Conservation (phyloP, 306 rosid genomes). For the Citrullus mucosospermus region DNA sequence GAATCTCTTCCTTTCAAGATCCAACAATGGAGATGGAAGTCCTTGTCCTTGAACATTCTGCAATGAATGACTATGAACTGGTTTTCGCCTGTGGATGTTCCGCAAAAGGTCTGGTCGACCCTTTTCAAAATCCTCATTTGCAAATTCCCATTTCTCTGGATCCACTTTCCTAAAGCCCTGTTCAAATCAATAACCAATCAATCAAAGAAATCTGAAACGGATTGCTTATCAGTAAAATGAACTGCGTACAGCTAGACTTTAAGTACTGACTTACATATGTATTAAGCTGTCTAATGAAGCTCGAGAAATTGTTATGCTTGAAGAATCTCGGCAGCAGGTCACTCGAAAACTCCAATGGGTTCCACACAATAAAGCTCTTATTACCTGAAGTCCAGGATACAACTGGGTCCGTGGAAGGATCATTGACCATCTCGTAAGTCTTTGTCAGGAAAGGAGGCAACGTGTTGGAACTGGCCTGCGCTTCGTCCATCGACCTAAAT, state of each 20-base stretch:
- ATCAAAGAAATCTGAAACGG: not conserved
- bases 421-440: constrained; percentile 86
- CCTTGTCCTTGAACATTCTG: constrained; percentile 46
- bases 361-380: constrained; percentile 69
- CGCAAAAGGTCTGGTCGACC: constrained; percentile 59
- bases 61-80: constrained; percentile 75
- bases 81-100: constrained; percentile 68
- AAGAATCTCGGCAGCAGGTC: constrained; percentile 62
- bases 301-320: constrained; percentile 86
- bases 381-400: constrained; percentile 60
- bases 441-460: constrained; percentile 70
- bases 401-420: constrained; percentile 40
- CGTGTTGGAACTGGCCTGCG: constrained; percentile 40
- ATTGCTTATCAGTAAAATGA: not conserved
- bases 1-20: constrained; percentile 40
- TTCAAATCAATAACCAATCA: constrained; percentile 4
- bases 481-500: constrained; percentile 48
- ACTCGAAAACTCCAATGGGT: constrained; percentile 53
- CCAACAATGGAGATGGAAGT: constrained; percentile 20
- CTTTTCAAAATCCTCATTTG: constrained; percentile 67
- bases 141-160: constrained; percentile 82
- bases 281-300: constrained; percentile 87
- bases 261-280: constrained; percentile 61
- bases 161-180: constrained; percentile 83
- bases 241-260: not conserved